These are phyloP conservation scores for Fusarium continuum DNA, from an alignment of 2,329 filamentous ascomycete species.

Conservation along the genomic window DNA sequence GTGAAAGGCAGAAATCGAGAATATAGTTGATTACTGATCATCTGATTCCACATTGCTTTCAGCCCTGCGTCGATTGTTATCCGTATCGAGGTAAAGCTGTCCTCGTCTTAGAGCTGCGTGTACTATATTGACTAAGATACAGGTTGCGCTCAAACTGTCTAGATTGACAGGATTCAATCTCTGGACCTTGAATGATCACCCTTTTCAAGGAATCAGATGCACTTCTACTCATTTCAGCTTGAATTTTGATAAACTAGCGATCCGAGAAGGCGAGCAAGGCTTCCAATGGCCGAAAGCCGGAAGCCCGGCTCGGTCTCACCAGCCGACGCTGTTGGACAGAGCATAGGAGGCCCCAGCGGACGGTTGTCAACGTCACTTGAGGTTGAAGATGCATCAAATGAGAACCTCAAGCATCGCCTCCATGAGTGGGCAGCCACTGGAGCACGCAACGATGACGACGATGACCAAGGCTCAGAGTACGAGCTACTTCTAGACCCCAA, in stretches of 20 bases:
- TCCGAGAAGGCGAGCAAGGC: background rate
- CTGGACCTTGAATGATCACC: background rate
- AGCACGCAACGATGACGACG: constrained; percentile 52
- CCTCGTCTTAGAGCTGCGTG: background rate
- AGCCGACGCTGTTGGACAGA: constrained; percentile 39
- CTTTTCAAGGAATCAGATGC: background rate
- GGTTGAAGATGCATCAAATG: constrained; percentile 33
- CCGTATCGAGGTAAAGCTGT: background rate
- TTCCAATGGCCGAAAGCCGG: constrained; percentile 10
- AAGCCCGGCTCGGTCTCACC: constrained; percentile 9
- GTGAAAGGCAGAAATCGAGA: background rate
- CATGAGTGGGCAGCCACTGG: constrained; percentile 55
- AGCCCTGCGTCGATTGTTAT: background rate
- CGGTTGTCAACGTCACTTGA: constrained; percentile 44
- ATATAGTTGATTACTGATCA: too few relatives aligned
- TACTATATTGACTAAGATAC: background rate
- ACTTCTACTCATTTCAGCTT: background rate
- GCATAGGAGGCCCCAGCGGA: constrained; percentile 38
- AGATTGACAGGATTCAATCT: background rate
- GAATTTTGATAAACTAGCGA: background rate
- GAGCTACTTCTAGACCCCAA: constrained; percentile 67
- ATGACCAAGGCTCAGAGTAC: constrained; percentile 61
- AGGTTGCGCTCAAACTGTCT: background rate
- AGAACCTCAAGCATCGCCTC: constrained; percentile 46
- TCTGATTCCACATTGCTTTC: background rate